Evolutionary conservation across 805 yeast species (phyloP).

Genomic region (Lachancea mirantina): DNA sequence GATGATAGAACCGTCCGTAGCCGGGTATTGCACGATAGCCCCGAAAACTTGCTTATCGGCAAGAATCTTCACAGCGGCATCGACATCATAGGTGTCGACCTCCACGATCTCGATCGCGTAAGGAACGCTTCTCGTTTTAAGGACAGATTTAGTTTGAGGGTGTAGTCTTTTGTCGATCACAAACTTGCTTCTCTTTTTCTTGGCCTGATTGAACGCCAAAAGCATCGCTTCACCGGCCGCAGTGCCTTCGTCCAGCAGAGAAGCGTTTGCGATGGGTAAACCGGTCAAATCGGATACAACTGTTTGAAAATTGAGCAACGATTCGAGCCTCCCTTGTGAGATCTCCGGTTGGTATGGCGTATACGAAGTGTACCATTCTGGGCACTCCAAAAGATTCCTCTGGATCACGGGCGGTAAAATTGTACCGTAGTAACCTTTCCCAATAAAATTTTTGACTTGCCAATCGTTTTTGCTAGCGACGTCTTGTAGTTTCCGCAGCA

Average conservation of each 20-base stretch:
- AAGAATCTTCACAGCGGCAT: constrained; percentile 33
- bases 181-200: constrained; percentile 60
- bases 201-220: constrained; percentile 58
- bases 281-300: constrained; percentile 86
- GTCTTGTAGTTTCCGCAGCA: constrained; percentile 57
- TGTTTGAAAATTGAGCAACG: constrained; percentile 89
- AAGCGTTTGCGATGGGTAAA: constrained; percentile 89
- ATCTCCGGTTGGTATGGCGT: constrained; percentile 99
- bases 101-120: constrained; percentile 57
- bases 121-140: constrained; percentile 71
- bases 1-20: constrained; percentile 67
- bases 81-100: constrained; percentile 43
- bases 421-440: constrained; percentile 93
- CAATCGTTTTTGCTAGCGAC: constrained; percentile 68
- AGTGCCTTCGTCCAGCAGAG: constrained; percentile 90
- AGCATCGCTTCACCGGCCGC: constrained; percentile 98
- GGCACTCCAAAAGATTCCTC: constrained; percentile 85
- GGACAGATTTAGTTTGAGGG: constrained; percentile 78
- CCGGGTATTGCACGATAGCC: constrained; percentile 84
- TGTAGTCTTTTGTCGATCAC: constrained; percentile 73
- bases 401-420: constrained; percentile 85
- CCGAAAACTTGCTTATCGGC: constrained; percentile 54
- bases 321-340: constrained; percentile 91
- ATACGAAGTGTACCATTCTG: constrained; percentile 98
- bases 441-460: constrained; percentile 69